Evolutionary conservation across 1,139 yeast species (phyloP), one percentile per base, ranked within the genome.

Genomic region (Lodderomyces orthopsilosis): DNA sequence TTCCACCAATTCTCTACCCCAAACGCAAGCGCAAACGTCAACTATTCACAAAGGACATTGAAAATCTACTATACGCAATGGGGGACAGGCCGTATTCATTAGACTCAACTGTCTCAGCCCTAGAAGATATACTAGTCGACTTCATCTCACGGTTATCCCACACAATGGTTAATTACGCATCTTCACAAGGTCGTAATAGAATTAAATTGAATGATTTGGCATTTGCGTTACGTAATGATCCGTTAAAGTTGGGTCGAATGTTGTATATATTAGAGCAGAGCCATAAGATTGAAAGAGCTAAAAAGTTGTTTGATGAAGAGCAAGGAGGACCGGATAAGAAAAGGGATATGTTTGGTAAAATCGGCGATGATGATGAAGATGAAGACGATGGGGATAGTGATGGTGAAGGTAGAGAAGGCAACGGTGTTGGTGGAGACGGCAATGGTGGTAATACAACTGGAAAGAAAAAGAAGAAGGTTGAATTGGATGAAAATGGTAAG

Each of bases 141-240:
- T 91, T 85, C 57, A 67, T 91, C 38, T 76, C 82, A 4, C 91
- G 85, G 55, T 70, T 89, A 5, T 55, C 64, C 15, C 55, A 54
- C 21, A 56, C 58, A 41, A 50, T 60, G 10, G 49, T 57, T 8
- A 45, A 50, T 8, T 59, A 56, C 43, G 66, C 68, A 12, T 52
- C 53, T 38, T 50, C 60, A 13, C 66, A 64, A 15, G 83, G 83
- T 37, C 73, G 95, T 39, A 79, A 79, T 43, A 82, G 94, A 61
- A 80, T 91, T 49, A 85, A 85, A 56, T 83, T 90, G 42, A 96
- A 89, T 48, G 98, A 91, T 60, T 81, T 91, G 65, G 87, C 85
- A 53, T 89, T 89, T 66, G 94, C 89, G 0, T 67, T 91, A 46
- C 70, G 96, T 37, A 79, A 83, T 51, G 98, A 91, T 55, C 87